Base-by-base conservation (phyloP, 2,329 filamentous ascomycete genomes). In the Neocatenulostroma microsporum region DNA sequence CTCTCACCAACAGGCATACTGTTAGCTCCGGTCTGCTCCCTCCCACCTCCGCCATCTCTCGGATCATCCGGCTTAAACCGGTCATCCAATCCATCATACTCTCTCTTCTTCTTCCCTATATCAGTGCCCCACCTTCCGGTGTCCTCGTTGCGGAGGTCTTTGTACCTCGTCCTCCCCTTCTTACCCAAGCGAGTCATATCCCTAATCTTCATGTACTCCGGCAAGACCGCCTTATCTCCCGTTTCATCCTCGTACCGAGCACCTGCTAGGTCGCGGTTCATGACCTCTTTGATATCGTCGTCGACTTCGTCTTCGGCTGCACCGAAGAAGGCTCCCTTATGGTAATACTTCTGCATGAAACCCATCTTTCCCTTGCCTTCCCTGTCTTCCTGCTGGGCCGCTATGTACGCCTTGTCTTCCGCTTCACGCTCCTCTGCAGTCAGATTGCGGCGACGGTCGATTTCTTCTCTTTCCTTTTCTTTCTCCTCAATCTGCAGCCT, bases 271-370 rank as follows among this genome's bases (percentile, higher is more conserved):
- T 95, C 84, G 30, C 91, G 73, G 55, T 80, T 74, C 45, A 84
- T 79, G 23, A 94, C 68, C 0, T 82, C 84, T 29, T 95, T 68
- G 1, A 85, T 84, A 45, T 84, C 78, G 34, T 80, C 73, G 19
- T 61, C 53, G 25, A 55, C 45, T 20, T 53, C 53, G 14, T 53
- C 53, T 8, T 41, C 48, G 51, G 93, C 84, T 35, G 88, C 85
- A 48, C 82, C 83, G 68, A 85, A 96, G 67, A 96, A 98, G 12
- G 91, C 91, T 32, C 91, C 91, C 65, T 88, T 89, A 70, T 98
- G 91, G 62, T 85, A 88, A 66, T 96, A 98, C 58, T 88, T 87
- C 57, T 95, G 88, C 83, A 96, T 85, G 60, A 79, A 95, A 2
- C 75, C 75, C 72, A 91, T 85, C 63, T 89, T 82, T 36, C 86